Base-by-base conservation (phyloP, 2,329 filamentous ascomycete species). In the Colletotrichum tropicale region DNA sequence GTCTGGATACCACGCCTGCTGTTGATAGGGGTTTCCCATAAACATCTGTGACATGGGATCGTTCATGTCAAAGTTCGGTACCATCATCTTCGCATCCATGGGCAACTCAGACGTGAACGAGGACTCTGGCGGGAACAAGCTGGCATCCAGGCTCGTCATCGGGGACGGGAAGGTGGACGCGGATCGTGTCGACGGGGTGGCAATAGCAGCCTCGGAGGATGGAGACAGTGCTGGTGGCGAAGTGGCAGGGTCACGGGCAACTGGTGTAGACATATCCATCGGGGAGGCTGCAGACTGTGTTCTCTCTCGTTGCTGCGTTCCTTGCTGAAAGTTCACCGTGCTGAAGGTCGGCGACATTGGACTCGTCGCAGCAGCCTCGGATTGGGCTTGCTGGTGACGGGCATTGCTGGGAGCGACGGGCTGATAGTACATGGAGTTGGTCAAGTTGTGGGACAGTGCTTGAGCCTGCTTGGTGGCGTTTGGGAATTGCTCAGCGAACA, bases 401-500 rank as follows among this genome's bases (percentile, higher is more conserved):
- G 24, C 26, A 5, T 64, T 4, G 6, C 15, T 56, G 24, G 62
- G 55, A 2, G 61, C 30, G 1, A 77, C 55, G 2, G 74, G 56
- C 12, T 62, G 60, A n/a, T 77, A 78, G 28, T 76, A 78, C 38
- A 73, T 70, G 6, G 74, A 77, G 38, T 75, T 77, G 4, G 77
- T 76, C 8, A 78, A 52, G n/a, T 73, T 76, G 10, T 62, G 77
- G 18, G 76, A 76, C 24, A 78, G 56, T 16, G 74, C 76, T 48
- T 84, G 82, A 18, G 81, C 82, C 66, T 81, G 81, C 24, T 80
- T 78, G 30, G 80, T 77, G 10, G 83, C 83, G 60, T 82, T 82
- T 2, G 88, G 88, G 43, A 90, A 90, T 3, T 85, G 84, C 61
- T 87, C 82, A 30, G 84, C 87, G 62, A 90, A 90, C 8, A 85